Conservation (phyloP, 2,329 filamentous ascomycete species). For the Alternaria brassicae region DNA sequence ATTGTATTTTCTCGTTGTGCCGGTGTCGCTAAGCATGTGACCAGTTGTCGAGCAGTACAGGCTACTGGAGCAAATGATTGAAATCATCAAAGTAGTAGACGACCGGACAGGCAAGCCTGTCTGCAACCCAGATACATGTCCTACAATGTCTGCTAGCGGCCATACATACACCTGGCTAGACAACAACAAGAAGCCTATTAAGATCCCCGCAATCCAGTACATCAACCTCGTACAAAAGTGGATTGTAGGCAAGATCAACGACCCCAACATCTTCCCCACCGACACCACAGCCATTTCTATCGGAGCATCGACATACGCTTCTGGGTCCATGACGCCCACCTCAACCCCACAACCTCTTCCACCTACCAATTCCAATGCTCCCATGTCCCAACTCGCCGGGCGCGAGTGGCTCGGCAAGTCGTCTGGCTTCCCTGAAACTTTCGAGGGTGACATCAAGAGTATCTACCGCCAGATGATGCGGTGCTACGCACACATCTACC, state of each 20-base stretch:
- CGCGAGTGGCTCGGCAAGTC: constrained; percentile 88
- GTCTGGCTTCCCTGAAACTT: constrained; percentile 68
- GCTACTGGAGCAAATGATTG: constrained; percentile 86
- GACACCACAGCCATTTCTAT: constrained; percentile 75
- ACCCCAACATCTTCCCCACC: constrained; percentile 87
- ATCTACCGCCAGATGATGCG: constrained; percentile 64
- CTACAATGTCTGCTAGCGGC: constrained; percentile 92
- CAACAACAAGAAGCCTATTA: constrained; percentile 82
- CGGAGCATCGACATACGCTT: constrained; percentile 64
- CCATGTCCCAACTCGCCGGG: constrained; percentile 69
- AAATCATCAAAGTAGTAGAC: constrained; percentile 86
- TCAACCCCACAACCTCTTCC: constrained; percentile 55
- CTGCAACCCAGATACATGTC: constrained; percentile 84
- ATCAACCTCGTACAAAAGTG: constrained; percentile 96
- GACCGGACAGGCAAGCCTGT: constrained; percentile 75
- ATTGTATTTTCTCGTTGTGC: constrained; percentile 50
- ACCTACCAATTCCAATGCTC: constrained; percentile 57
- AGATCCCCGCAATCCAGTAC: constrained; percentile 91
- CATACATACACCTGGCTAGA: constrained; percentile 98
- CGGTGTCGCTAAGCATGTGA: constrained; percentile 34
- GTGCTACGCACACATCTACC: constrained; percentile 62
- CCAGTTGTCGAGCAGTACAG: constrained; percentile 92
- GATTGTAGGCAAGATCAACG: constrained; percentile 95
- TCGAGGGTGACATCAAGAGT: constrained; percentile 77
- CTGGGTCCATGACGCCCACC: constrained; percentile 58